Base-by-base conservation (phyloP, 2,329 filamentous ascomycete genomes). In the Cladorrhinum sp. region DNA sequence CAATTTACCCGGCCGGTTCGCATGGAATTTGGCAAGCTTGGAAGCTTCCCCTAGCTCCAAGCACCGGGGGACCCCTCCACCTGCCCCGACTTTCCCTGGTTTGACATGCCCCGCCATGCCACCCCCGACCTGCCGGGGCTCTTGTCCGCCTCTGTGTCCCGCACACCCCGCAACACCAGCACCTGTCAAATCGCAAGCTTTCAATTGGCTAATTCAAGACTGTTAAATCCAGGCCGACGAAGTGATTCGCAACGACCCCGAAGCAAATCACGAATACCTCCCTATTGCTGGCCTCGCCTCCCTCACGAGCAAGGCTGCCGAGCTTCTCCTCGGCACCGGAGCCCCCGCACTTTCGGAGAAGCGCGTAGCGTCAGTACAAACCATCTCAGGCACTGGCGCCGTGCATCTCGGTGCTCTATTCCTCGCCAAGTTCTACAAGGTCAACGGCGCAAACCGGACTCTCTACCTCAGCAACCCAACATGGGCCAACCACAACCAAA, bases 401-500 rank as follows among this genome's bases (percentile, higher is more conserved):
- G 88, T 96, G 66, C 95, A 99, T 74, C 81, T 98, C 38, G 95
- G 95, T 67, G 93, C 88, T 65, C 87, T 96, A 68, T 99, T 99
- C 86, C 88, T 99, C 62, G 81, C 90, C 75, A 93, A 89, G 76
- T 99, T 98, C 85, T 96, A 91, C 83, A 80, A 81, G 71, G 82
- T 84, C 72, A 84, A 83, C 77, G 88, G 85, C 68, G 85, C 86
- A 72, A 85, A 83, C 78, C 88, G 85, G 67, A 85, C 87, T 62
- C 85, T 96, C 77, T 97, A 96, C 83, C 82, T 98, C 75, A 96
- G 92, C 71, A 90, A 90, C 76, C 95, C 95, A 57, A 99, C 95
- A 64, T 99, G 95, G 95, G 92, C 90, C 68, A 99, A 99, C 81
- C 95, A 99, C 86, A 88, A 96, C 80, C 95, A 98, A 77, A 97